Percentiles rank a stretch among this genome's conserved stretches.
Conservation (phyloP, 2,329 filamentous ascomycete genomes). For the Xylaria sp. region DNA sequence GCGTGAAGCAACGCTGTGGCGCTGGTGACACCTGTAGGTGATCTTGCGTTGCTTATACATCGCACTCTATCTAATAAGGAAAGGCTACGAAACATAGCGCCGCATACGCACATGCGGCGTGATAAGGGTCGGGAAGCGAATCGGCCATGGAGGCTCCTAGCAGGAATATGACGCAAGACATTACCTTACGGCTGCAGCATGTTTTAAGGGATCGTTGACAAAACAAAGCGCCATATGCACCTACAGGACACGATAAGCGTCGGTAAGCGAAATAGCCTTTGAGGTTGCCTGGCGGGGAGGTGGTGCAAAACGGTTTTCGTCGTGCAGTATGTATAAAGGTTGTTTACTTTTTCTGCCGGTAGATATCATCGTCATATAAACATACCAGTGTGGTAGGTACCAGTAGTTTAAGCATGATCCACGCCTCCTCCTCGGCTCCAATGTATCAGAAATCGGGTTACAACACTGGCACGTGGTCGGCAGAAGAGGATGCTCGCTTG, state of each 20-base stretch:
- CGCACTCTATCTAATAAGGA: not conserved
- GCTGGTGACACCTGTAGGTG: not conserved
- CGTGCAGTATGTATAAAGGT: not conserved
- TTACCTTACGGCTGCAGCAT: not conserved
- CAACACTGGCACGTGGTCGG: conserved; percentile 4
- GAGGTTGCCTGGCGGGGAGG: not conserved
- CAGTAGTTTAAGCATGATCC: not conserved
- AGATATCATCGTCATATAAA: not conserved
- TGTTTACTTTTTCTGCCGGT: not conserved
- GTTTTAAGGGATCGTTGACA: not conserved
- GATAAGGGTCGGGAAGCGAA: conserved; percentile 2
- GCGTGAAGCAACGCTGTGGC: not conserved
- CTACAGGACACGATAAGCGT: not conserved
- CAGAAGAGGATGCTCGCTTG: not conserved
- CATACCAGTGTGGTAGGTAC: not conserved
- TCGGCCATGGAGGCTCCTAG: not conserved
- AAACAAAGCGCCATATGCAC: not conserved
- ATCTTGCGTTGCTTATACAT: not conserved
- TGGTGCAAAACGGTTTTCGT: not conserved
- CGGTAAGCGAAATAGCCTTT: not conserved
- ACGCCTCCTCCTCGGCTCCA: not conserved
- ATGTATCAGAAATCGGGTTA: conserved; percentile 2
- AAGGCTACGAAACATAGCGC: not conserved
- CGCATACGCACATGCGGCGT: not conserved
- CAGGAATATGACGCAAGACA: not conserved